A percentile compares a stretch with the other conserved stretches of the same genome.
These are phyloP conservation scores for Diplodia intermedia DNA, from an alignment of 2,329 filamentous ascomycete genomes.

Conservation along the genomic window DNA sequence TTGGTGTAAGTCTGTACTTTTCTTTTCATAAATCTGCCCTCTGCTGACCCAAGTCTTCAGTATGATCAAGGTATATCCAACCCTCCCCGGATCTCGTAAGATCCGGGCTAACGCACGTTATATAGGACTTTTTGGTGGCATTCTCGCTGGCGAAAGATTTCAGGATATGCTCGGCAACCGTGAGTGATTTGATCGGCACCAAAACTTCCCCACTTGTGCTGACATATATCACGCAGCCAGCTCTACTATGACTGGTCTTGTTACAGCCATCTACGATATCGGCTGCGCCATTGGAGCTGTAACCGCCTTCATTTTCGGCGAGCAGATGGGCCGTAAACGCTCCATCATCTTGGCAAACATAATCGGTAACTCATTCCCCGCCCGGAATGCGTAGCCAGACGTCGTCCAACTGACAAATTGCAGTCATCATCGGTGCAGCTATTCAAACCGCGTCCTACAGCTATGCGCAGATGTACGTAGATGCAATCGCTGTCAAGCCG, in stretches of 20 bases:
- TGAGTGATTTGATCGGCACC: slow-evolving; percentile 17
- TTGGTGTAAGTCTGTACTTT: not conserved
- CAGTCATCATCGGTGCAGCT: slow-evolving; percentile 56
- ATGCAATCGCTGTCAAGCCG: no score
- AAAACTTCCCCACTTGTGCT: not conserved
- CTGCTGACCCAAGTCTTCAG: not conserved
- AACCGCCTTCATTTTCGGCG: slow-evolving; percentile 57
- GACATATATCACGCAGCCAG: slow-evolving; percentile 40
- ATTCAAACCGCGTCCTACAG: slow-evolving; percentile 56
- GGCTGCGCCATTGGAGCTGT: slow-evolving; percentile 67
- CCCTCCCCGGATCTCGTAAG: not conserved
- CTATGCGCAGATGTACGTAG: slow-evolving; percentile 55
- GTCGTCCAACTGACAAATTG: not conserved
- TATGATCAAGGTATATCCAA: slow-evolving; percentile 10
- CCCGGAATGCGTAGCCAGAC: not conserved
- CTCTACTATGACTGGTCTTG: slow-evolving; percentile 52
- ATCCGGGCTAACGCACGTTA: not conserved
- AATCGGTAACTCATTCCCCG: slow-evolving; percentile 38
- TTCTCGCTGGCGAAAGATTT: slow-evolving; percentile 41
- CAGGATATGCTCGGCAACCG: slow-evolving; percentile 39
- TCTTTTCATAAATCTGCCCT: no score
- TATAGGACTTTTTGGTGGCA: slow-evolving; percentile 40
- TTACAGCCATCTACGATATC: slow-evolving; percentile 65
- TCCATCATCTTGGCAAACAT: slow-evolving; percentile 56
- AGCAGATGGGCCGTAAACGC: slow-evolving; percentile 57